These are phyloP conservation scores for Phascolomyces articulosus DNA, from an alignment of 371 early-diverging fungal species.

Conservation along the genomic window DNA sequence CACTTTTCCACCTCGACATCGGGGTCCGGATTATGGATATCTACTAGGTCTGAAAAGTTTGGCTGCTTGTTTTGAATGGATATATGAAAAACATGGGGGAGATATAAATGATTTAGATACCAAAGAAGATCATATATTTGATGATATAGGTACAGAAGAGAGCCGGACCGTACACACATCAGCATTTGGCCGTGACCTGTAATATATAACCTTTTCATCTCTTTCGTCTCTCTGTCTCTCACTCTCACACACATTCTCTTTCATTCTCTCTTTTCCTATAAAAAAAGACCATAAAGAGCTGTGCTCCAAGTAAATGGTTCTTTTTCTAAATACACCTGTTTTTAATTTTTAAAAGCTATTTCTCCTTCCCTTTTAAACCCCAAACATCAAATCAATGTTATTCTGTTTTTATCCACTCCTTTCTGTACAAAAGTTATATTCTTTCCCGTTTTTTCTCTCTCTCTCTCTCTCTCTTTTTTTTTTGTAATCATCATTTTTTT, in stretches of 20 bases:
- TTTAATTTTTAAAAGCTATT: neutral
- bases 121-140: constrained; percentile 30
- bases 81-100: constrained; percentile 54
- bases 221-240: too few species aligned
- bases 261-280: too few species aligned
- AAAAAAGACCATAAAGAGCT: too few species aligned
- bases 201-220: too few species aligned
- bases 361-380: neutral
- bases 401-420: neutral
- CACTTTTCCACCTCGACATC: constrained; percentile 72
- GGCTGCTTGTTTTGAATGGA: constrained; percentile 67
- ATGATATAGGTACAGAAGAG: constrained; percentile 32
- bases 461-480: neutral
- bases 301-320: neutral
- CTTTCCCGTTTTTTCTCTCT: neutral
- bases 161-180: constrained; percentile 22
- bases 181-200: constrained; percentile 6
- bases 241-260: too few species aligned
- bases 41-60: constrained; percentile 74
- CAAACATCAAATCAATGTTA: neutral
- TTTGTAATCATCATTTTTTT: too few species aligned
- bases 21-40: constrained; percentile 75
- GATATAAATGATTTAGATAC: constrained; percentile 25
- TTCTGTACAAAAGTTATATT: neutral
- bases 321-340: too few species aligned